Conservation (phyloP, 2,329 filamentous ascomycete species). For the Nigrograna mackinnonii region DNA sequence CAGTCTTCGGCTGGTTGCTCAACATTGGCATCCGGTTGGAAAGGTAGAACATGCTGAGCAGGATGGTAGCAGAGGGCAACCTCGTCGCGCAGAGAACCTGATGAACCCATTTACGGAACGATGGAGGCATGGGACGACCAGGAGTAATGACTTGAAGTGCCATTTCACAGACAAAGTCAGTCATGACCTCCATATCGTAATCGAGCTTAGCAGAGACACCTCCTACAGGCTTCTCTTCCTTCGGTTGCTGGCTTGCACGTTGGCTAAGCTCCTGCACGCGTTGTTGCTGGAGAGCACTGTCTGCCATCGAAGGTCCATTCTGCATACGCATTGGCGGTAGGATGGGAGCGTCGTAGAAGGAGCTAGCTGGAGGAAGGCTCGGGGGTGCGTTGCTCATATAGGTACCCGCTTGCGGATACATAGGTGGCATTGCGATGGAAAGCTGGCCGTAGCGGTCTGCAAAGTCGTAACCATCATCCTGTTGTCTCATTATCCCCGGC, state of each 20-base stretch:
- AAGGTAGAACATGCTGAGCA: slow-evolving; percentile 88
- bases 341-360: slow-evolving; percentile 51
- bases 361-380: slow-evolving; percentile 39
- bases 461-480: slow-evolving; percentile 52
- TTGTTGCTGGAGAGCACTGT: slow-evolving; percentile 37
- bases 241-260: slow-evolving; percentile 45
- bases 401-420: slow-evolving; percentile 44
- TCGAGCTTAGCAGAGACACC: slow-evolving; percentile 93
- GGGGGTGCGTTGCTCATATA: slow-evolving; percentile 40
- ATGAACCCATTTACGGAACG: slow-evolving; percentile 89
- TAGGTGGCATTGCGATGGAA: slow-evolving; percentile 41
- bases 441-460: slow-evolving; percentile 51
- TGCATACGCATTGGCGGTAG: slow-evolving; percentile 52
- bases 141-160: slow-evolving; percentile 72
- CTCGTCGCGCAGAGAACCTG: slow-evolving; percentile 90
- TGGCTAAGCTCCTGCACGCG: slow-evolving; percentile 44
- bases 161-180: slow-evolving; percentile 92
- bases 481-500: slow-evolving; percentile 44
- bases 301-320: slow-evolving; percentile 40
- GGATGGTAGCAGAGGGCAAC: slow-evolving; percentile 86
- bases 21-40: slow-evolving; percentile 80
- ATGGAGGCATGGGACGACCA: slow-evolving; percentile 64
- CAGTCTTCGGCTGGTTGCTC: slow-evolving; percentile 53
- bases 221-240: slow-evolving; percentile 72
- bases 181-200: slow-evolving; percentile 96